phyloP scores from a whole-genome alignment of 2,329 filamentous ascomycete genomes.

The Chalaropsis ovoidea region DNA sequence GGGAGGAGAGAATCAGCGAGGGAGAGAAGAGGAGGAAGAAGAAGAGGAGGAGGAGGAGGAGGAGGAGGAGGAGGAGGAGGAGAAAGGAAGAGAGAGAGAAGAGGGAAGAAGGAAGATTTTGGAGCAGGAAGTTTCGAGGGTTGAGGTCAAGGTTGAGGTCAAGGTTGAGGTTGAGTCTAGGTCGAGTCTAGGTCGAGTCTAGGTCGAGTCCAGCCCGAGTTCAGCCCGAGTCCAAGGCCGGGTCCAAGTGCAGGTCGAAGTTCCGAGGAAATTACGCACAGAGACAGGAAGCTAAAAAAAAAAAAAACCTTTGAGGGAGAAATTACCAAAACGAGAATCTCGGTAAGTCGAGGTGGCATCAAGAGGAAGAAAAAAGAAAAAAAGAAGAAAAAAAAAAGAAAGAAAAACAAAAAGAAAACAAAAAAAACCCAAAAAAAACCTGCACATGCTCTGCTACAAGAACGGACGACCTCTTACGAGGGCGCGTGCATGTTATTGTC shows the following conservation, averaged over 20 bases:
- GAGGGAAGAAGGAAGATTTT: not conserved
- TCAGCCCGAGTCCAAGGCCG: not conserved
- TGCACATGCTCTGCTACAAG: too few relatives aligned
- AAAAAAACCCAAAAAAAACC: too few relatives aligned
- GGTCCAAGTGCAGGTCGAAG: not conserved
- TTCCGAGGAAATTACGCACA: constrained; percentile 4
- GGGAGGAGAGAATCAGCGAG: not conserved
- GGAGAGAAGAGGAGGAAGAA: too few relatives aligned
- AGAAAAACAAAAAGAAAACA: too few relatives aligned
- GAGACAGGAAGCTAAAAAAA: not conserved
- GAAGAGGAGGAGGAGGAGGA: not conserved
- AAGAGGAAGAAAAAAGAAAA: not conserved
- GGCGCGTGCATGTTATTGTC: too few relatives aligned
- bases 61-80: not conserved
- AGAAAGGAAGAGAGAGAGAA: not conserved
- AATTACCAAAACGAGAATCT: not conserved
- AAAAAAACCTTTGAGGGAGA: not conserved
- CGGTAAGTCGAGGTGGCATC: not conserved
- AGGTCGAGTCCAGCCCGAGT: not conserved
- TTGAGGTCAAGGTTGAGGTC: not conserved
- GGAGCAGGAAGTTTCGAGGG: too few relatives aligned
- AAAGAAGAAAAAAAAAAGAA: not conserved
- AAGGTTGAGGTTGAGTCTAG: too few relatives aligned
- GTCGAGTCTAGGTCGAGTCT: too few relatives aligned
- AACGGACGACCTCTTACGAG: too few relatives aligned